These are phyloP conservation scores for Cymodocea nodosa DNA, from an alignment of 116 monocot species.

Conservation along the genomic window DNA sequence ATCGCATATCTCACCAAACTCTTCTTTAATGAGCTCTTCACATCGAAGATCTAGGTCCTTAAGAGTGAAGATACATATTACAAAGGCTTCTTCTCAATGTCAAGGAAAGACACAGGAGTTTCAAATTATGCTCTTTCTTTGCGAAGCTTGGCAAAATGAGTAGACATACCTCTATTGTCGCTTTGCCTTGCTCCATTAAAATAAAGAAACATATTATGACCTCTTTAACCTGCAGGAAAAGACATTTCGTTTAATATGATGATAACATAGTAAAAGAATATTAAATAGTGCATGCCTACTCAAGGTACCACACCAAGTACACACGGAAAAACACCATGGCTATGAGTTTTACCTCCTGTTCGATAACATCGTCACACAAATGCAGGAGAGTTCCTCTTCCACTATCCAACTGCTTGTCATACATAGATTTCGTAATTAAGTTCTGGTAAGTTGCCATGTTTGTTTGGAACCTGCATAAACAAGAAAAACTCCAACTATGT, in stretches of 20 bases:
- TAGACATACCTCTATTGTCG: constrained; percentile 26
- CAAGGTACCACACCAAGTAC: too few species aligned
- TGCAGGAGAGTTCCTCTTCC: constrained; percentile 82
- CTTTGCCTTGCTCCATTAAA: constrained; percentile 82
- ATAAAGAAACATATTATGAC: constrained; percentile 71
- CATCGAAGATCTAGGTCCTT: constrained; percentile 70
- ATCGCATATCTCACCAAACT: constrained; percentile 69
- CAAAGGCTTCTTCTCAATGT: background rate
- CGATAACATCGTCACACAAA: constrained; percentile 87
- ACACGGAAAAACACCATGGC: too few species aligned
- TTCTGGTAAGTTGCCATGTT: constrained; percentile 68
- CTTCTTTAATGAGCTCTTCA: constrained; percentile 75
- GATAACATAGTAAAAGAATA: too few species aligned
- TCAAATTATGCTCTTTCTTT: background rate
- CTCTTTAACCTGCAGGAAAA: constrained; percentile 63
- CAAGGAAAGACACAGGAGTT: background rate
- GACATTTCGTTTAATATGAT: background rate
- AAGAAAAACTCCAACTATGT: background rate
- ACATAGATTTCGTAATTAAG: constrained; percentile 70
- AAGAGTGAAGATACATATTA: constrained; percentile 3
- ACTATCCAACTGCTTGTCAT: constrained; percentile 90
- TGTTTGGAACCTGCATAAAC: constrained; percentile 50
- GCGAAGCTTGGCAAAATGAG: background rate
- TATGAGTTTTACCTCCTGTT: constrained; percentile 54
- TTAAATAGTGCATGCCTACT: too few species aligned